phyloP scores from a whole-genome alignment of 108 stramenopile species.

The Mediolabrus comicus region DNA sequence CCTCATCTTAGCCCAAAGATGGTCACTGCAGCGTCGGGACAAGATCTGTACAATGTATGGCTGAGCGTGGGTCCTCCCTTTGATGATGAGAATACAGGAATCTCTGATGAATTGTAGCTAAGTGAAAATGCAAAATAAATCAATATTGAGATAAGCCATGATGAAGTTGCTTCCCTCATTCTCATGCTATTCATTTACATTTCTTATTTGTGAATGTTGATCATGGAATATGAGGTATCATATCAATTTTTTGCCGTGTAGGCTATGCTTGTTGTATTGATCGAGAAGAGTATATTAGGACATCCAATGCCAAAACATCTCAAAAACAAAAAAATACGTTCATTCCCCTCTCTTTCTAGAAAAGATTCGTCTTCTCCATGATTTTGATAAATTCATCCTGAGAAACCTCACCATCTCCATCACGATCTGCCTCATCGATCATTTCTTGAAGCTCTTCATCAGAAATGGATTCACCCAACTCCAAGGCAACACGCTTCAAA shows the following conservation, averaged over 20 bases:
- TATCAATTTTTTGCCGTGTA: no score
- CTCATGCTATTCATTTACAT: background rate
- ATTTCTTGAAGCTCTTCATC: conserved; percentile 92
- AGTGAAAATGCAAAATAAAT: background rate
- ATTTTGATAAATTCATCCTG: conserved; percentile 87
- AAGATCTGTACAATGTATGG: conserved; percentile 74
- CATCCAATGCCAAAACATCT: no score
- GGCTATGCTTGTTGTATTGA: no score
- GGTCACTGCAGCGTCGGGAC: conserved; percentile 47
- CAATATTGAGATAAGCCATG: background rate
- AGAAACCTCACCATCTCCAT: conserved; percentile 72
- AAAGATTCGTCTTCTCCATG: conserved; percentile 82
- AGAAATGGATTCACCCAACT: conserved; percentile 87
- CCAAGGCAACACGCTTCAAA: conserved; percentile 89
- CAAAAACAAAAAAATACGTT: background rate
- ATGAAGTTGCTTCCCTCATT: background rate
- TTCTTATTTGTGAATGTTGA: no score
- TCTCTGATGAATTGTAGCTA: conserved; percentile 9
- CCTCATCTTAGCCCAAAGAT: conserved; percentile 54
- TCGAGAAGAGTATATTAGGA: no score
- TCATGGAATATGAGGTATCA: no score
- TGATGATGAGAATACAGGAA: conserved; percentile 23
- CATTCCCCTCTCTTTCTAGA: conserved; percentile 5
- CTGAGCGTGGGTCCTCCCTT: conserved; percentile 49
- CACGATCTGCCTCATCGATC: conserved; percentile 84